Evolutionary conservation across 495 filamentous ascomycete genomes (phyloP), one percentile per base, ranked within the genome.

Genomic region (Massariosphaeria phaeospora): DNA sequence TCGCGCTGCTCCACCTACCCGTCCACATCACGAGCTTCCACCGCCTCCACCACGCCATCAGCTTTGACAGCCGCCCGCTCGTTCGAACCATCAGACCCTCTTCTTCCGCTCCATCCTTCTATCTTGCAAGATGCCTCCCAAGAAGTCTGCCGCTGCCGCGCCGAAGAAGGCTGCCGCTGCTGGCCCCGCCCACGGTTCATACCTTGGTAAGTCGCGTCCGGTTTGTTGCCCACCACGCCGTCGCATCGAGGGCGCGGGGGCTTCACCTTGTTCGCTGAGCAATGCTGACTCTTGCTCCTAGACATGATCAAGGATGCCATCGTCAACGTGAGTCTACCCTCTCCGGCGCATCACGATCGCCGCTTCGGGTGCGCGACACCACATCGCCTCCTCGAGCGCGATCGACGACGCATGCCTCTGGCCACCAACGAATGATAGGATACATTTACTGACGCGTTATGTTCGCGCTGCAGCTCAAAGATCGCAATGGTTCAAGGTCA

Each of bases 301-400:
- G 81, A 82, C 59, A 84, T 84, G 81, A 81, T 84, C 66, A 83
- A 78, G 34, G 80, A 84, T 62, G 81, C 80, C 50, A 84, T 84
- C 64, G 61, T 83, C 66, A 74, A 77, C 71, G 81, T 84, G 76
- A 68, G 74, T 78, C 64, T 61, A 64, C 66, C 64, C 18, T 56
- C 58, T 41, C 59, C 27, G 68, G 65, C 69, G 68, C 69, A 70
- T 61, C 44, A 47, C 47, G 55, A 52, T 63, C 67, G 69, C 65
- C 66, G 63, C 67, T 44, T 70, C 67, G 70, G 62, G 68, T 64
- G 67, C 63, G 44, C 57, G 58, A 52, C 57, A 39, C 40, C 43
- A 8, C 18, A 53, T n/a, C 39, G 15, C 25, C 27, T 30, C 26
- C 36, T 20, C 31, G 11, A 26, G 12, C 62, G 59, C 58, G 46